These are phyloP conservation scores for Calonectria honghensis DNA, from an alignment of 2,329 filamentous ascomycete species.

Conservation along the genomic window DNA sequence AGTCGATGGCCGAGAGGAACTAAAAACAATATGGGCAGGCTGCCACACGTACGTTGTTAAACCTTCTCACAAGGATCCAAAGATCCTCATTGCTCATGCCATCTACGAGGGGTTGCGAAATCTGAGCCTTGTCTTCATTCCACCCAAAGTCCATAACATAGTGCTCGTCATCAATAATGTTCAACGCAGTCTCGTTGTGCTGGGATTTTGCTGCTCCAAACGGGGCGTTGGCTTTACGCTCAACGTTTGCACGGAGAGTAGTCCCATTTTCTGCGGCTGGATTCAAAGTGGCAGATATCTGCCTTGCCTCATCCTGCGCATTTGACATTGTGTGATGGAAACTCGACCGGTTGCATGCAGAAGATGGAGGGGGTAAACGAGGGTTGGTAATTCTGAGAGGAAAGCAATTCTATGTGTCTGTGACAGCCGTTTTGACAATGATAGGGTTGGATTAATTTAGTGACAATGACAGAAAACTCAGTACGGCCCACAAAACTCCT, in stretches of 20 bases:
- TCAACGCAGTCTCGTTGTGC: no score
- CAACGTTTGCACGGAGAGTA: not conserved
- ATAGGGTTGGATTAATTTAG: not conserved
- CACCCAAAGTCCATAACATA: conserved; percentile 10
- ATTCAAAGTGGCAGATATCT: conserved; percentile 3
- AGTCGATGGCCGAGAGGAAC: not conserved
- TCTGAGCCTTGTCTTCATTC: not conserved
- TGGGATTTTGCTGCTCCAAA: not conserved
- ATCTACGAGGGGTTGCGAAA: not conserved
- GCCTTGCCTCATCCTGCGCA: not conserved
- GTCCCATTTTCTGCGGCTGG: not conserved
- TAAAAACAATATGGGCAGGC: not conserved
- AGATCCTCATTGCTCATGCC: conserved; percentile 8
- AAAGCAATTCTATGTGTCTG: not conserved
- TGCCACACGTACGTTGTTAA: not conserved
- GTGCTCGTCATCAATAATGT: not conserved
- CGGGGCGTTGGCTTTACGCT: not conserved
- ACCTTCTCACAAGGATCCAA: not conserved
- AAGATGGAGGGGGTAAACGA: not conserved
- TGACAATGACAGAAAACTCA: not conserved
- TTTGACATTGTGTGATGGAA: not conserved
- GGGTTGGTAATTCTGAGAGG: not conserved
- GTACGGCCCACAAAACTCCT: not conserved
- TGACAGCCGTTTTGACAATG: not conserved
- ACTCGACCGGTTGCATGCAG: not conserved